A percentile compares a stretch with the other conserved stretches of the same genome.
Evolutionary conservation across 768 basidiomycete species (phyloP).

Genomic region (Lactarius vividus): DNA sequence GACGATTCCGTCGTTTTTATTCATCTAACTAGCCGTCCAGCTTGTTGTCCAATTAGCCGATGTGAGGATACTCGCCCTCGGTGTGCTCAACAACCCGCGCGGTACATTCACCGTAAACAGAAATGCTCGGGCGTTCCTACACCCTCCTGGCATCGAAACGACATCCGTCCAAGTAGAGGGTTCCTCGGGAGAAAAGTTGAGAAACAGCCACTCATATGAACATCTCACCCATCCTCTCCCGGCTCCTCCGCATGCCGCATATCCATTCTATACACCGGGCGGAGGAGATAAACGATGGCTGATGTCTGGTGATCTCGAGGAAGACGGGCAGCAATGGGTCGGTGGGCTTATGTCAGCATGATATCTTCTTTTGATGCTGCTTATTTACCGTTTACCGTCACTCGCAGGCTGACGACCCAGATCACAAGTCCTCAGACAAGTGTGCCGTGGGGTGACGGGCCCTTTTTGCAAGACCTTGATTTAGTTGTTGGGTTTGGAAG

Average conservation of each 20-base stretch:
- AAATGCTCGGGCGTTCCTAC: slow-evolving; percentile 66
- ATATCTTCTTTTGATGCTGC: not conserved
- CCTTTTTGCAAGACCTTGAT: slow-evolving; percentile 47
- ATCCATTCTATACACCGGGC: slow-evolving; percentile 72
- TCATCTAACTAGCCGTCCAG: slow-evolving; percentile 37
- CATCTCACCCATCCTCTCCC: slow-evolving; percentile 58
- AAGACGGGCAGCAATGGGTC: slow-evolving; percentile 68
- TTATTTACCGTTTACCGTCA: not conserved
- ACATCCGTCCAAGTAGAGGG: slow-evolving; percentile 13
- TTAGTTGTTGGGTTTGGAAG: slow-evolving; percentile 47
- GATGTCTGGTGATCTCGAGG: slow-evolving; percentile 47
- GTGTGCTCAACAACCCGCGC: slow-evolving; percentile 57
- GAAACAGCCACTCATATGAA: slow-evolving; percentile 31
- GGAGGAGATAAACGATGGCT: slow-evolving; percentile 67
- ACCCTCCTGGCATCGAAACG: slow-evolving; percentile 62
- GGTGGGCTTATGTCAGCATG: slow-evolving; percentile 61
- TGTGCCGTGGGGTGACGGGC: slow-evolving; percentile 37
- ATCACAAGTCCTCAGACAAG: slow-evolving; percentile 46
- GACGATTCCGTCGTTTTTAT: not conserved
- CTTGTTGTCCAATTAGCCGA: slow-evolving; percentile 68
- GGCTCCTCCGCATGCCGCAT: slow-evolving; percentile 51
- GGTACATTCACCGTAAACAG: slow-evolving; percentile 56
- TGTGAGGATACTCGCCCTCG: slow-evolving; percentile 69
- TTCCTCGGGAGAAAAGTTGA: slow-evolving; percentile 3
- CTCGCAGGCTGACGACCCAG: slow-evolving; percentile 58